These are phyloP conservation scores for Backusella parvicylindrica DNA, from an alignment of 192 early-diverging fungal species.

Conservation along the genomic window DNA sequence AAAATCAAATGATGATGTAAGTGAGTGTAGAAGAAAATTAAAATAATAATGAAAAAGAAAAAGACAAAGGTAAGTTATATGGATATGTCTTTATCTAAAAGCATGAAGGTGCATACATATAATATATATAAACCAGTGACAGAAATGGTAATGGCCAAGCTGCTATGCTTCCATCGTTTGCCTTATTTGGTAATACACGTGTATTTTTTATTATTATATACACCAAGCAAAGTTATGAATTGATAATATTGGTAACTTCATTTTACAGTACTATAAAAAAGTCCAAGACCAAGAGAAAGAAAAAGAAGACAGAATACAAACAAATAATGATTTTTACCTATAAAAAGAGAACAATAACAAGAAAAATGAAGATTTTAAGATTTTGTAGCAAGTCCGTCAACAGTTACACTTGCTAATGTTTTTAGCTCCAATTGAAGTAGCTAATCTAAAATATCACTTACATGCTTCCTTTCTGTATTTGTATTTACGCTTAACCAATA, in stretches of 20 bases:
- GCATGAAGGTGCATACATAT: no score
- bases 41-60: no score
- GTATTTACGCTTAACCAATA: not conserved
- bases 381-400: not conserved
- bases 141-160: not conserved
- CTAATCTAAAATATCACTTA: not conserved
- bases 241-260: not conserved
- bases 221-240: not conserved
- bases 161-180: not conserved
- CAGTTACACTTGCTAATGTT: conserved; percentile 4
- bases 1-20: not conserved
- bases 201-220: not conserved
- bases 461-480: not conserved
- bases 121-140: not conserved
- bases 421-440: not conserved
- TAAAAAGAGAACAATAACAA: not conserved
- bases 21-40: no score
- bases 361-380: not conserved
- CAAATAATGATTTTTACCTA: not conserved
- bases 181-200: not conserved
- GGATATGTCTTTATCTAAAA: not conserved
- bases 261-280: not conserved
- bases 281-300: not conserved
- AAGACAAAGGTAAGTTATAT: not conserved
- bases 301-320: not conserved